phyloP scores from a whole-genome alignment of 768 basidiomycete species.

The Chalciporus piperatus region DNA sequence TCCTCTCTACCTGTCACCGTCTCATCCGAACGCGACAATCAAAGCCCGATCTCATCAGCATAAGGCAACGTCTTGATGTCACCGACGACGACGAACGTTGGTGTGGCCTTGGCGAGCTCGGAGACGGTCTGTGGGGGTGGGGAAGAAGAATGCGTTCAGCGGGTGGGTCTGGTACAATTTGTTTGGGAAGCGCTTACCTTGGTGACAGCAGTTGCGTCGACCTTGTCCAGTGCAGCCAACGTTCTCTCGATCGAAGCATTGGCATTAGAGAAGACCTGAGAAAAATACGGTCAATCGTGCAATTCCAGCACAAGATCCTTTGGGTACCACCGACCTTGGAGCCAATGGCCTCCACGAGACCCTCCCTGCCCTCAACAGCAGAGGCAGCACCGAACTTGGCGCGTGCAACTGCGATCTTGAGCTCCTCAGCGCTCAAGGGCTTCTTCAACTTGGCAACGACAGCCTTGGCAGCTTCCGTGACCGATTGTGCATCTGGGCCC shows the following conservation, averaged over 20 bases:
- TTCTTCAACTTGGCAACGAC: constrained; percentile 65
- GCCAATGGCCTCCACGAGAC: constrained; percentile 59
- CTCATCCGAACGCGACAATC: constrained; percentile 18
- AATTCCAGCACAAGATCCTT: constrained; percentile 1
- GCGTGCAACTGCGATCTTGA: constrained; percentile 81
- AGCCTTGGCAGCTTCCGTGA: constrained; percentile 66
- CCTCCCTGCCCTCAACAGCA: constrained; percentile 65
- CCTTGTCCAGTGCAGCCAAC: constrained; percentile 67
- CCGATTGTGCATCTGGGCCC: constrained; percentile 57
- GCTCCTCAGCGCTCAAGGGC: constrained; percentile 59
- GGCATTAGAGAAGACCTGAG: constrained; percentile 59
- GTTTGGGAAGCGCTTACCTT: constrained; percentile 46
- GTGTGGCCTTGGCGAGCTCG: constrained; percentile 67
- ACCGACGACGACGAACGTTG: constrained; percentile 86
- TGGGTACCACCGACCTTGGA: constrained; percentile 49
- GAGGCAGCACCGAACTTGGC: constrained; percentile 83
- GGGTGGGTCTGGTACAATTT: background rate
- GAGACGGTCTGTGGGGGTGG: constrained; percentile 46
- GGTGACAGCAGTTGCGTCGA: constrained; percentile 62
- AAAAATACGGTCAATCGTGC: background rate
- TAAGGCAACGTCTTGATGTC: constrained; percentile 75
- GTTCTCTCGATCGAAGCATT: constrained; percentile 57
- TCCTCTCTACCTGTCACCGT: background rate
- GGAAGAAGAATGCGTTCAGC: background rate
- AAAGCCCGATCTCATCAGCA: constrained; percentile 81